Conservation (phyloP, 495 filamentous ascomycete species). For the Hypoxylon fragiforme region DNA sequence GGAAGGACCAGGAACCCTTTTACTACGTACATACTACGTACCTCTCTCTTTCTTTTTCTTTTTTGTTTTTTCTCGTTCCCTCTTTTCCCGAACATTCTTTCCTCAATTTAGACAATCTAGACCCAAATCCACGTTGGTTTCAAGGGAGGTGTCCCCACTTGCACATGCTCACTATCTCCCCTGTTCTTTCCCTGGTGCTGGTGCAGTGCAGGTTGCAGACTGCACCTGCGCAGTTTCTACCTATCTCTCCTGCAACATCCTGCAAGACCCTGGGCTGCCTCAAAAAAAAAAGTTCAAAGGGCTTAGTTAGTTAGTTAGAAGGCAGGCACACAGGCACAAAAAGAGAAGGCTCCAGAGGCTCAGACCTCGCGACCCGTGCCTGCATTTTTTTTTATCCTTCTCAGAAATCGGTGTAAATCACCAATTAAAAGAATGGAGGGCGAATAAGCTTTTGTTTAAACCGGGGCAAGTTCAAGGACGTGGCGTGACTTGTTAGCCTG, state of each 20-base stretch:
- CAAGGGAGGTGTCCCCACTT: constrained; percentile 25
- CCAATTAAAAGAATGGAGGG: constrained; percentile 22
- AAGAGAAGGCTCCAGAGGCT: neutral
- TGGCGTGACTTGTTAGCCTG: constrained; percentile 33
- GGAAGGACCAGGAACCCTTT: no score
- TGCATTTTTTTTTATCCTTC: constrained; percentile 16
- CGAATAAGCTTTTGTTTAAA: constrained; percentile 34
- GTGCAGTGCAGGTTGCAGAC: no score
- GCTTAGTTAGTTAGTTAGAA: no score
- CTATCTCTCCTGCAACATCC: no score
- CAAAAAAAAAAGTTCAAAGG: no score
- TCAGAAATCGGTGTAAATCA: constrained; percentile 22
- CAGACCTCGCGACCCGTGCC: constrained; percentile 1
- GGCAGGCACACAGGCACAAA: no score
- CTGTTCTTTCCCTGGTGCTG: no score
- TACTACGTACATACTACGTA: no score
- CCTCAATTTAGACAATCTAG: constrained; percentile 5
- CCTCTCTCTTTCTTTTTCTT: no score
- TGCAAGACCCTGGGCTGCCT: no score
- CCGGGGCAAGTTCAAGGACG: constrained; percentile 21
- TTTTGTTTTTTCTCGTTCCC: no score
- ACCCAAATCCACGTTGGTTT: constrained; percentile 27
- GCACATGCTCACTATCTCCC: constrained; percentile 31
- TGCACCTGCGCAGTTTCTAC: no score
- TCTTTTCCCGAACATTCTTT: constrained; percentile 1